Percentiles rank a stretch among this genome's conserved stretches.
Conservation (phyloP, 2,329 filamentous ascomycete genomes). For the Venturia oleaginea region DNA sequence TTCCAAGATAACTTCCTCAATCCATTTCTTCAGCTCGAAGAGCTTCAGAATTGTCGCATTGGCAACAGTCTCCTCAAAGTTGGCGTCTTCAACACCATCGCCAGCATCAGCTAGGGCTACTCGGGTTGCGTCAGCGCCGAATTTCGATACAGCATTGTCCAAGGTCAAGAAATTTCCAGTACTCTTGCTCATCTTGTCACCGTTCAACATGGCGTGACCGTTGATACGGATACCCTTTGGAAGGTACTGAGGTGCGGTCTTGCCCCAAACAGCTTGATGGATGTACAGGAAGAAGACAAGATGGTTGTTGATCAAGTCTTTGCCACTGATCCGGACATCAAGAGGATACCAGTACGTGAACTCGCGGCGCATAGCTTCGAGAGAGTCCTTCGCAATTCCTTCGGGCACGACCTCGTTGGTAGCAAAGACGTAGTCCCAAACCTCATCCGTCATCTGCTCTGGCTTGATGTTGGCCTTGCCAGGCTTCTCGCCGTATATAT, state of each 20-base stretch:
- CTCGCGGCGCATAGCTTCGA: conserved; percentile 76
- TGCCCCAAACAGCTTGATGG: conserved; percentile 80
- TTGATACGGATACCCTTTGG: conserved; percentile 79
- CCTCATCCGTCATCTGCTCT: conserved; percentile 87
- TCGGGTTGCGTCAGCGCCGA: conserved; percentile 84
- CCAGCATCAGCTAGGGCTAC: conserved; percentile 91
- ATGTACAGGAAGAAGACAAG: conserved; percentile 94
- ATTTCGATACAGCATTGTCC: conserved; percentile 77
- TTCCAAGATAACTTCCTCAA: conserved; percentile 71
- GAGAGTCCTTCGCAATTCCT: conserved; percentile 62
- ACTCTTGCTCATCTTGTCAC: conserved; percentile 97
- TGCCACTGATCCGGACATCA: conserved; percentile 79
- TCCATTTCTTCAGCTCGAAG: conserved; percentile 80
- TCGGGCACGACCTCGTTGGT: conserved; percentile 60
- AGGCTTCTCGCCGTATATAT: conserved; percentile 70
- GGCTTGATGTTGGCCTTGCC: conserved; percentile 61
- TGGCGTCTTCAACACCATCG: conserved; percentile 89
- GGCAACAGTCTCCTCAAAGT: conserved; percentile 92
- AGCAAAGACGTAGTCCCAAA: conserved; percentile 94
- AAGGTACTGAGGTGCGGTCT: conserved; percentile 60
- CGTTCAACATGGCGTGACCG: conserved; percentile 88
- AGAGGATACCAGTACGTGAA: conserved; percentile 98
- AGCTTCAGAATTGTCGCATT: conserved; percentile 85
- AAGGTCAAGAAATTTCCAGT: conserved; percentile 96
- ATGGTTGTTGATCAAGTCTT: conserved; percentile 90